Evolutionary conservation across 192 early-diverging fungal species (phyloP).

Genomic region (Backusella macrospora): DNA sequence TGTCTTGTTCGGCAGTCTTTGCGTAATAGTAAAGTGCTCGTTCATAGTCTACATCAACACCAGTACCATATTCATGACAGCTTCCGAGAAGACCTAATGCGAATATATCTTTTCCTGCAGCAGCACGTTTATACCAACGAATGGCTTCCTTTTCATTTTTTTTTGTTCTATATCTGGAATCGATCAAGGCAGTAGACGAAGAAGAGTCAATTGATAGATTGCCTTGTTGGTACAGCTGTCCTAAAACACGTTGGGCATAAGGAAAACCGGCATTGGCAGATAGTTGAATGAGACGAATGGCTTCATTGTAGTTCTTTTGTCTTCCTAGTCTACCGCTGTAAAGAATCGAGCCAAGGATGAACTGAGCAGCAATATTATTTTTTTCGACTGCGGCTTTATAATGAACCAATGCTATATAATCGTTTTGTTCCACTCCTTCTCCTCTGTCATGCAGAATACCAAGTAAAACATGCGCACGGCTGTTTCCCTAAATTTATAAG

Average conservation of each 20-base stretch:
- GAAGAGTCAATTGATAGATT: neutral
- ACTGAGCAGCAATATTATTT: slow-evolving; percentile 36
- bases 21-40: slow-evolving; percentile 37
- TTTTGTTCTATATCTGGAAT: slow-evolving; percentile 9
- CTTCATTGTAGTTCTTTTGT: slow-evolving; percentile 28
- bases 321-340: slow-evolving; percentile 30
- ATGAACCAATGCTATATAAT: slow-evolving; percentile 30
- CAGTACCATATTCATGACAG: slow-evolving; percentile 43
- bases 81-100: slow-evolving; percentile 38
- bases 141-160: slow-evolving; percentile 38
- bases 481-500: slow-evolving; percentile 29
- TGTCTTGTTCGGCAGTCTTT: slow-evolving; percentile 34
- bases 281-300: slow-evolving; percentile 19
- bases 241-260: slow-evolving; percentile 34
- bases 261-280: slow-evolving; percentile 34
- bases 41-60: slow-evolving; percentile 31
- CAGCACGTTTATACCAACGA: slow-evolving; percentile 45
- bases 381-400: slow-evolving; percentile 38
- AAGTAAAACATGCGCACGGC: slow-evolving; percentile 36
- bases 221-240: slow-evolving; percentile 37
- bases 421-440: slow-evolving; percentile 27
- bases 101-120: slow-evolving; percentile 33
- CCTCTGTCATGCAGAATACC: slow-evolving; percentile 40
- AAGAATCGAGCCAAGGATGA: slow-evolving; percentile 37
- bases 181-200: neutral